These are phyloP conservation scores for Aspergillus neoniger DNA, from an alignment of 2,329 filamentous ascomycete species.

Conservation along the genomic window DNA sequence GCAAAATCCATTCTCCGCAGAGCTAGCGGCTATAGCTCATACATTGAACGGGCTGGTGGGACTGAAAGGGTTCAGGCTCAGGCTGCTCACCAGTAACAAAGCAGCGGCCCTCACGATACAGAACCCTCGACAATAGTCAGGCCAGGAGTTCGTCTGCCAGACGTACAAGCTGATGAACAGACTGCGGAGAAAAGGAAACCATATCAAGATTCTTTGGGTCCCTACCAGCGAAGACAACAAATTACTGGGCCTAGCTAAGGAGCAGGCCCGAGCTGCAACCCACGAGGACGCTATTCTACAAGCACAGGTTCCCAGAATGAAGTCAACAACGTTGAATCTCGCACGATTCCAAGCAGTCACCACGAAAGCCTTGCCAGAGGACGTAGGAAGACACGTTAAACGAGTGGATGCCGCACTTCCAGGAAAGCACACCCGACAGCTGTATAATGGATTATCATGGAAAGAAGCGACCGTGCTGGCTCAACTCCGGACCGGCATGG, in stretches of 20 bases:
- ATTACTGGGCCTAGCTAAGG: constrained; percentile 21
- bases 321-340: constrained; percentile 23
- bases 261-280: constrained; percentile 23
- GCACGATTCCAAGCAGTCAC: constrained; percentile 21
- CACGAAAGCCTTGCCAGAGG: background rate
- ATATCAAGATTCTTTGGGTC: too few relatives aligned
- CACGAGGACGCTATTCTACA: constrained; percentile 21
- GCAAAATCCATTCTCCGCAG: too few relatives aligned
- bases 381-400: background rate
- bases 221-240: too few relatives aligned
- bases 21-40: too few relatives aligned
- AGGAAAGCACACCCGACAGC: background rate
- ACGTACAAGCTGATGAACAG: too few relatives aligned
- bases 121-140: too few relatives aligned
- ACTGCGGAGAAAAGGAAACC: too few relatives aligned
- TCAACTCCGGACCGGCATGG: constrained; percentile 29
- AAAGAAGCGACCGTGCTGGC: background rate
- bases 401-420: background rate
- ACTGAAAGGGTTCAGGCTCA: too few relatives aligned
- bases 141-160: too few relatives aligned
- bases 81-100: too few relatives aligned
- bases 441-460: background rate
- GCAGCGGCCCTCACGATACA: too few relatives aligned
- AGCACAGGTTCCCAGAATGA: constrained; percentile 20
- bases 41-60: too few relatives aligned